Evolutionary conservation across 2,329 filamentous ascomycete genomes (phyloP).

Genomic region (Celoporthe dispersa): DNA sequence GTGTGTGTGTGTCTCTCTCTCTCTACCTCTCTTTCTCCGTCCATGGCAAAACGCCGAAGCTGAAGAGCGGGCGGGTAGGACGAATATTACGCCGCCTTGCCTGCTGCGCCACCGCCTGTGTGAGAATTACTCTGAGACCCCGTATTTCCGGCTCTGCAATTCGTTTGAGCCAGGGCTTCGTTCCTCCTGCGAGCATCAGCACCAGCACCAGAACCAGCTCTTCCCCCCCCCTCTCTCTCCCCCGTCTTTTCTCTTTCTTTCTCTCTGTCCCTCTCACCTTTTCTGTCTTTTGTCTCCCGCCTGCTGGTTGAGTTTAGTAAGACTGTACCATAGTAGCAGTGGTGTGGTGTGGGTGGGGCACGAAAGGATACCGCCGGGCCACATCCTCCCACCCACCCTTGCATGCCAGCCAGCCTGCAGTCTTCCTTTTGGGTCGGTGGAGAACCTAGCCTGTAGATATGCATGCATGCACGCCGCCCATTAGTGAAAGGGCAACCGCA

Average conservation of each 20-base stretch:
- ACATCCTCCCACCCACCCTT: neutral
- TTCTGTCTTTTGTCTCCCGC: neutral
- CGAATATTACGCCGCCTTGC: conserved; percentile 3
- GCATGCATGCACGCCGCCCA: neutral
- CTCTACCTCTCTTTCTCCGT: neutral
- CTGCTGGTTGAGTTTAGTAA: neutral
- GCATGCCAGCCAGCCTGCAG: neutral
- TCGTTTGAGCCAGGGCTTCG: neutral
- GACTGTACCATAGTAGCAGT: neutral
- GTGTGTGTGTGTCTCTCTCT: too few relatives aligned
- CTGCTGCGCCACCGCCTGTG: neutral
- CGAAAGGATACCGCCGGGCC: neutral
- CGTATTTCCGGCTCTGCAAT: neutral
- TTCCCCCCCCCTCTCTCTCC: neutral
- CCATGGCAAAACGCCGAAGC: neutral
- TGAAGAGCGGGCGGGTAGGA: neutral
- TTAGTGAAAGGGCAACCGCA: neutral
- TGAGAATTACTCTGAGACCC: neutral
- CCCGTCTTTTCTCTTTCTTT: neutral
- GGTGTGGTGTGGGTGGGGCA: neutral
- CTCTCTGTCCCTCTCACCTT: too few relatives aligned
- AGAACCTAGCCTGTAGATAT: neutral
- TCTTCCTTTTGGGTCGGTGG: neutral
- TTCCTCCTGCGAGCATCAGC: neutral
- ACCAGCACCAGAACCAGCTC: neutral